Base-by-base conservation (phyloP, 495 filamentous ascomycete species). In the Xylaria cubensis region DNA sequence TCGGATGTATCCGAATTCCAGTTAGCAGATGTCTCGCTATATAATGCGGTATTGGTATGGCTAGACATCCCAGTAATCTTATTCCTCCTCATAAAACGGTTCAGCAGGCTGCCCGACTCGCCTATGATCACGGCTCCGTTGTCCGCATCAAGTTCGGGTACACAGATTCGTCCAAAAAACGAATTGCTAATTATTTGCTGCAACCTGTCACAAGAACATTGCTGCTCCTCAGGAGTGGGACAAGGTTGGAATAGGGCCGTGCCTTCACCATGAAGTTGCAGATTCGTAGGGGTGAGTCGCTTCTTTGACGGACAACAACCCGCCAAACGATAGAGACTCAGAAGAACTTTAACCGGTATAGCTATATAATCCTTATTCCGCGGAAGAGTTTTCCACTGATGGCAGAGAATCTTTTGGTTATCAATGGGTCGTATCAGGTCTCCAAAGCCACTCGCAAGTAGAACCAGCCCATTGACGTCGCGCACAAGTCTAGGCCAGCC, bases 341-440 rank as follows among this genome's bases (percentile, higher is more conserved):
- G 56, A 61, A 61, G 56, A 61, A 61, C 56, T 39, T 39, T 15
- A 15, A 61, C 32, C 19, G 56, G 56, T 4, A 61, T 29, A 8
- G 56, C 56, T 29, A 61, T 61, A 61, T 61, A 61, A 7, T 61
- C 32, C 32, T 61, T 61, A 19, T 29, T 29, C 32, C 12, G 56
- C 56, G 56, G 56, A 36, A 61, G 56, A 10, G 32, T 61, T 36
- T 61, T 61, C 29, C 10, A 36, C 17, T 61, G 56, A 39, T 61
- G 56, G 17, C 56, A 61, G 56, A 61, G 56, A 61, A 29, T 15
- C 15, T 29, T 61, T 15, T 61, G 56, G 56, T 39, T 39, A 29
- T n/a, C 56, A 61, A 61, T 61, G 8, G 56, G 56, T 61, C 56
- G 56, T 61, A 61, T 61, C 6, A 61, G 56, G 15, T 61, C 32